Conservation (phyloP, 305 asterid genomes). For the Plantago rigida region DNA sequence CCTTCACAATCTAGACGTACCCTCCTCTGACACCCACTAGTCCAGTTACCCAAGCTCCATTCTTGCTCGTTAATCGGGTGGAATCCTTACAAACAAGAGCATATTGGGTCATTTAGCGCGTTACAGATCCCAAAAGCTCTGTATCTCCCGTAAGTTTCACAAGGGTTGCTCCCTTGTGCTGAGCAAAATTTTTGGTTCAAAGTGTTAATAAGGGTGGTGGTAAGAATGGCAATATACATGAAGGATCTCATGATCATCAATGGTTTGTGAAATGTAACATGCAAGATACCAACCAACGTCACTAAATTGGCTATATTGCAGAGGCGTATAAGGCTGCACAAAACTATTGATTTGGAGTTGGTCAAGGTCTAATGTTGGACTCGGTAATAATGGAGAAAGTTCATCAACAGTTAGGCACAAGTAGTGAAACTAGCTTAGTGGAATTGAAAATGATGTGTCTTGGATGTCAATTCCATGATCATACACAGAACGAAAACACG, state of each 20-base stretch:
- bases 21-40: conserved; percentile 39
- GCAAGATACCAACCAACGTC: background rate
- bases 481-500: background rate
- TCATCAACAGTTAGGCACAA: background rate
- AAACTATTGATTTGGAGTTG: background rate
- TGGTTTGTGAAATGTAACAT: background rate
- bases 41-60: conserved; percentile 45
- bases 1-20: conserved; percentile 33
- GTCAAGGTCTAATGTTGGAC: background rate
- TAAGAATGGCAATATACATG: background rate
- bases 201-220: background rate
- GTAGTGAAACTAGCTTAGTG: background rate
- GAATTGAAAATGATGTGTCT: background rate
- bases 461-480: too few relatives aligned
- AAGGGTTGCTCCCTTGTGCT: conserved; percentile 9
- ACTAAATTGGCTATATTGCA: background rate
- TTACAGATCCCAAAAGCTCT: conserved; percentile 41
- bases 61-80: conserved; percentile 17
- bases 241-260: background rate
- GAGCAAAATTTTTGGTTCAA: background rate
- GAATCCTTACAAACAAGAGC: conserved; percentile 24
- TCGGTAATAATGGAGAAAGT: background rate
- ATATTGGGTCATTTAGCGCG: background rate
- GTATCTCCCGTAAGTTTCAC: conserved; percentile 42
- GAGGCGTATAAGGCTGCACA: background rate